Evolutionary conservation across 1,284 basidiomycete genomes (phyloP), one percentile per base, ranked within the genome.

Genomic region (Ganoderma meredithae): DNA sequence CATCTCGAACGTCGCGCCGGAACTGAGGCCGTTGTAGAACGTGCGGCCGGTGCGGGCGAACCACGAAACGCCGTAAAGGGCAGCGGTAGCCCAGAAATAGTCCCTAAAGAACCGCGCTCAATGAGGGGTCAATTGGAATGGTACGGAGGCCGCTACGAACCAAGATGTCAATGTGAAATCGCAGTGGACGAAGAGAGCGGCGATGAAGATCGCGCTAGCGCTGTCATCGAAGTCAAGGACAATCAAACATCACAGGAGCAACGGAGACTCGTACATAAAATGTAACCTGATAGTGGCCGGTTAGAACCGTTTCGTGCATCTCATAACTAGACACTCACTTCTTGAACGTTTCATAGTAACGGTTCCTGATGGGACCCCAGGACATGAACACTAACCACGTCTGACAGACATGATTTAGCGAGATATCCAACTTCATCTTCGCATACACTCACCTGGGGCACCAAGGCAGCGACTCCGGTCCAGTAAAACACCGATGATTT

Each of bases 291-390:
- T 27, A 43, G 22, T 36, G 27, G 39, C 19, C 44, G n/a, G 43
- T 60, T 12, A 65, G 33, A 13, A 53, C 31, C 25, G 2, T 3
- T 22, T 40, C 9, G 25, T 9, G 27, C 19, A 0, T 4, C 13
- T 4, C 25, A 66, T 77, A 65, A 76, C 41, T 68, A 76, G 73
- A 63, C 79, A 79, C 40, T 78, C 60, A 69, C 78, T 78, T 78
- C 68, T 83, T 83, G 77, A 84, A 84, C 3, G 76, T 71, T 67
- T 83, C 83, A 69, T 84, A 84, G 64, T 79, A 78, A 0, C 73
- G 71, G 62, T 79, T 80, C 41, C 83, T 74, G 53, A 81, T 71
- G 15, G 76, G 73, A 0, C 81, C 78, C 76, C 80, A 78, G 3
- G 80, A 81, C 47, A 79, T 76, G 68, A 80, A 65, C 9, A 71